Evolutionary conservation across 805 yeast genomes (phyloP).

Genomic region (Yarrowia porcina): DNA sequence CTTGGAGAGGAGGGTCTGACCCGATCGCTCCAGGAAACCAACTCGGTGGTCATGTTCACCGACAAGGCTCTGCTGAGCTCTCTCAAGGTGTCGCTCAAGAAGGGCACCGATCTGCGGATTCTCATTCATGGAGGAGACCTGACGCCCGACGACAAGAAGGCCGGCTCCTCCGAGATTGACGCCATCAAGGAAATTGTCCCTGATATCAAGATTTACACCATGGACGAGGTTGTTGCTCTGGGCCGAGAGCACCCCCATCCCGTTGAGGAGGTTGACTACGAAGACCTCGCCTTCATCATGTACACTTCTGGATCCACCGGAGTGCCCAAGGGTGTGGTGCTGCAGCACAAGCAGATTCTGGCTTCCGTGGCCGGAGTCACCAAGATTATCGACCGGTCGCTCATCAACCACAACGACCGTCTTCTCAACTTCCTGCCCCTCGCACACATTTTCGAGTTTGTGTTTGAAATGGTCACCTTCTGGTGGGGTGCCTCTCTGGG

Average conservation of each 20-base stretch:
- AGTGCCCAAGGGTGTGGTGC: slow-evolving; percentile 77
- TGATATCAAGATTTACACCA: slow-evolving; percentile 63
- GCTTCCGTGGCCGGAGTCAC: slow-evolving; percentile 86
- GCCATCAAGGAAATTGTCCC: slow-evolving; percentile 67
- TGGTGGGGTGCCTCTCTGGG: slow-evolving; percentile 91
- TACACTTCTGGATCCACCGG: slow-evolving; percentile 88
- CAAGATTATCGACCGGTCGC: slow-evolving; percentile 52
- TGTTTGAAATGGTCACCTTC: slow-evolving; percentile 72
- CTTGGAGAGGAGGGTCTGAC: slow-evolving; percentile 79
- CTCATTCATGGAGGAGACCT: slow-evolving; percentile 67
- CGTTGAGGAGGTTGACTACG: slow-evolving; percentile 50
- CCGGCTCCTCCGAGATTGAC: slow-evolving; percentile 50
- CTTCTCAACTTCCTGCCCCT: slow-evolving; percentile 87
- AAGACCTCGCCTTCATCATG: slow-evolving; percentile 72
- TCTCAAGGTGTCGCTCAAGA: slow-evolving; percentile 67
- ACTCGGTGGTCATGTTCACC: slow-evolving; percentile 72
- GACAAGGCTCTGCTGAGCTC: slow-evolving; percentile 70
- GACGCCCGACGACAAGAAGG: slow-evolving; percentile 57
- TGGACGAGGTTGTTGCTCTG: slow-evolving; percentile 59
- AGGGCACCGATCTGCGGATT: slow-evolving; percentile 57
- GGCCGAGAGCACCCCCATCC: slow-evolving; percentile 55
- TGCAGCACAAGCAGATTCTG: slow-evolving; percentile 62
- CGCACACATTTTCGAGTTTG: slow-evolving; percentile 94
- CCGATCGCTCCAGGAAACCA: slow-evolving; percentile 82
- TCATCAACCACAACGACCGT: slow-evolving; percentile 59